phyloP scores from a whole-genome alignment of 805 yeast genomes.

The Wickerhamomyces queroliae region DNA sequence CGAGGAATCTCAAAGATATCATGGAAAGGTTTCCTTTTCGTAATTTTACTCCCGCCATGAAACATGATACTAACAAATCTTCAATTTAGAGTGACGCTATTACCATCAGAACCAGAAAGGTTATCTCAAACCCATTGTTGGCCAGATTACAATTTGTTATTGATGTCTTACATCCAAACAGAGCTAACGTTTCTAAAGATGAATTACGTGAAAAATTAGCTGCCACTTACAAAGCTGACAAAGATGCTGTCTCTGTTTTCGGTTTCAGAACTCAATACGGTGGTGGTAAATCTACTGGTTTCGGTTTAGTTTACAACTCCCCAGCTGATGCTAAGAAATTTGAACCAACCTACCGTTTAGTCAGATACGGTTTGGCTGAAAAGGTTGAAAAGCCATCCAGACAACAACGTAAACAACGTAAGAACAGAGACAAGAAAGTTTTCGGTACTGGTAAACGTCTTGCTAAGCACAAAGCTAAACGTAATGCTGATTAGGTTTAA shows the following conservation, averaged over 20 bases:
- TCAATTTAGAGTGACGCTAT: slow-evolving; percentile 93
- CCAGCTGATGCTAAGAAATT: slow-evolving; percentile 96
- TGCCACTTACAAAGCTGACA: slow-evolving; percentile 83
- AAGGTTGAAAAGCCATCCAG: slow-evolving; percentile 97
- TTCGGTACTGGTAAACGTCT: slow-evolving; percentile 96
- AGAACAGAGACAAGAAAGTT: slow-evolving; percentile 99
- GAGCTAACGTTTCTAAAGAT: slow-evolving; percentile 98
- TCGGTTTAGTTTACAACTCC: slow-evolving; percentile 98
- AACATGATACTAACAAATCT: slow-evolving; percentile 15
- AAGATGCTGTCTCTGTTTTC: slow-evolving; percentile 93
- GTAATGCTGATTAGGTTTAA: slow-evolving; percentile 69
- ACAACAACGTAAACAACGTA: slow-evolving; percentile 99
- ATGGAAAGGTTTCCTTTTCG: no score
- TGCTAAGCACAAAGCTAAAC: slow-evolving; percentile 88
- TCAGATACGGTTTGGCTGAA: slow-evolving; percentile 95
- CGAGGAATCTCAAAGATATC: no score
- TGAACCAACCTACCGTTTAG: slow-evolving; percentile 99
- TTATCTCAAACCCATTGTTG: slow-evolving; percentile 97
- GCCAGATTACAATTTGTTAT: slow-evolving; percentile 99
- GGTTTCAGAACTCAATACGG: slow-evolving; percentile 99
- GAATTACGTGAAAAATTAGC: slow-evolving; percentile 95
- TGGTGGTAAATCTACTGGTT: slow-evolving; percentile 99
- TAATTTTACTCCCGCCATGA: not conserved
- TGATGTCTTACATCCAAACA: slow-evolving; percentile 99
- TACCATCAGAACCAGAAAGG: slow-evolving; percentile 98